Conservation (phyloP, 768 basidiomycete species). For the Kwoniella sp. region DNA sequence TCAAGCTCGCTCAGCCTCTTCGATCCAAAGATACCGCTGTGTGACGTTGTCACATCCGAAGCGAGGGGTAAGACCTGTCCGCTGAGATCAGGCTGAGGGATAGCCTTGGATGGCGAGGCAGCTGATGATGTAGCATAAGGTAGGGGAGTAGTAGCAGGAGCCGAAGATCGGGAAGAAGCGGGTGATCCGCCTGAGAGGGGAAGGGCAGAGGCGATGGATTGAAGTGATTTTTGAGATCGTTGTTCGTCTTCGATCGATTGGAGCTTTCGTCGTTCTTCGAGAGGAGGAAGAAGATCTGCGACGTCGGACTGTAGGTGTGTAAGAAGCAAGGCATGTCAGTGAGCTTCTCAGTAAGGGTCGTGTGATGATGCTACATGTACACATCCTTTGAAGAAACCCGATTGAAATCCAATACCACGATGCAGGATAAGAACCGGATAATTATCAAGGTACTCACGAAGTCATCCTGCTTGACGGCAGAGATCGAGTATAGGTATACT, state of each 20-base stretch:
- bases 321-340: too few relatives aligned
- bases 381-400: too few relatives aligned
- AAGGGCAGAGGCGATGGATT: constrained; percentile 38
- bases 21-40: constrained; percentile 5
- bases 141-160: constrained; percentile 11
- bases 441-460: constrained; percentile 59
- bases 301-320: constrained; percentile 45
- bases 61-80: constrained; percentile 5
- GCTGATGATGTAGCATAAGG: constrained; percentile 19
- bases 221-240: constrained; percentile 22
- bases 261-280: constrained; percentile 50
- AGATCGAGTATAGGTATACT: constrained; percentile 90
- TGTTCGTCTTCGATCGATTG: constrained; percentile 57
- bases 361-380: background rate
- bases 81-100: constrained; percentile 19
- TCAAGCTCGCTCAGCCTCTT: constrained; percentile 34
- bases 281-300: constrained; percentile 55
- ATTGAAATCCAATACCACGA: too few relatives aligned
- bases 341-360: background rate
- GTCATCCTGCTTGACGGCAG: constrained; percentile 88
- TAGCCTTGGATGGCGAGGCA: constrained; percentile 15
- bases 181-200: constrained; percentile 13
- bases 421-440: background rate
- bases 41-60: background rate
- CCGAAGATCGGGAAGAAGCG: constrained; percentile 1